Evolutionary conservation across 2,329 filamentous ascomycete species (phyloP).

Genomic region (Xylaria sp.): DNA sequence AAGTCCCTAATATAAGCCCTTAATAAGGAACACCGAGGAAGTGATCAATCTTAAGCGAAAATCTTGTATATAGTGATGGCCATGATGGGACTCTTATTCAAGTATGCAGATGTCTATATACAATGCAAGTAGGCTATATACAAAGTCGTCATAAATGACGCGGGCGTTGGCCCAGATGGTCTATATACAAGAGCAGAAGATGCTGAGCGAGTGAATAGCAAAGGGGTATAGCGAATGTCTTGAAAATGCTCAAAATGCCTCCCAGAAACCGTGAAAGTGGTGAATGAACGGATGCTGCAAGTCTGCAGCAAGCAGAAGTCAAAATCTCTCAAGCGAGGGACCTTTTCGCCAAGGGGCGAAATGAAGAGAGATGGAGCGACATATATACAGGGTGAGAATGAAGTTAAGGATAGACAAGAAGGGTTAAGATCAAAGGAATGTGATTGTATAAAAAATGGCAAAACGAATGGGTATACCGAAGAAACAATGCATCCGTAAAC

Average conservation of each 20-base stretch:
- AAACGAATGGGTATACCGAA: constrained; percentile 30
- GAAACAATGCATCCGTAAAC: constrained; percentile 12
- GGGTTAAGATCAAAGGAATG: not conserved
- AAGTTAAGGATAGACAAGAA: not conserved
- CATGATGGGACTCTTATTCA: not conserved
- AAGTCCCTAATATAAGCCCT: not conserved
- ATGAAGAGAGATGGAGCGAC: not conserved
- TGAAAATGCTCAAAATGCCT: not conserved
- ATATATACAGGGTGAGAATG: not conserved
- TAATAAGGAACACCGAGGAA: too few species aligned
- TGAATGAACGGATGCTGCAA: constrained; percentile 11
- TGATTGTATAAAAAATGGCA: not conserved
- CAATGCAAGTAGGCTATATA: constrained; percentile 34
- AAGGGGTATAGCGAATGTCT: constrained; percentile 7
- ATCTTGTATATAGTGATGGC: too few species aligned
- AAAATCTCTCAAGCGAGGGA: constrained; percentile 8
- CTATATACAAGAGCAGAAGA: constrained; percentile 25
- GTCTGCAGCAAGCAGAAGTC: not conserved
- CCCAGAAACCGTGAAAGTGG: not conserved
- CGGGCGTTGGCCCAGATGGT: constrained; percentile 11
- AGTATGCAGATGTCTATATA: constrained; percentile 31
- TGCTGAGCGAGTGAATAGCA: not conserved
- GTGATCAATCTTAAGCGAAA: not conserved
- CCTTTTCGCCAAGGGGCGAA: not conserved
- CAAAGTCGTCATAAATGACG: constrained; percentile 6